Percentiles rank a stretch among this genome's conserved stretches.
Conservation (phyloP, 345 rosid genomes). For the Litchi chinensis region DNA sequence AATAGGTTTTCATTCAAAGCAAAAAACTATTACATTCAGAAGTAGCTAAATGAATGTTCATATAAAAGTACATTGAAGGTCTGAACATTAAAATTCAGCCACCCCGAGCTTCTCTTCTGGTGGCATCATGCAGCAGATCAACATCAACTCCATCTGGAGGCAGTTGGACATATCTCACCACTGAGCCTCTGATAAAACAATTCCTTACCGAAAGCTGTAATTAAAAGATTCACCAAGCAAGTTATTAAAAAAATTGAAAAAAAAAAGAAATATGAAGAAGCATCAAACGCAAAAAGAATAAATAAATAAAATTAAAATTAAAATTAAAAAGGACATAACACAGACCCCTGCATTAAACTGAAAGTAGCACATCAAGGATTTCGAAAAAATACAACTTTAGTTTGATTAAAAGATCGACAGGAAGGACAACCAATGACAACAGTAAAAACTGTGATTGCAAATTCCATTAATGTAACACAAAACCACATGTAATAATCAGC, state of each 20-base stretch:
- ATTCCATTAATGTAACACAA: background rate
- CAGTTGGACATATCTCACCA: constrained; percentile 93
- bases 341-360: background rate
- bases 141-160: constrained; percentile 97
- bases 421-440: background rate
- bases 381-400: background rate
- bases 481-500: background rate
- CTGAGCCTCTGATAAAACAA: constrained; percentile 98
- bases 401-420: background rate
- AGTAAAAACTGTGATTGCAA: background rate
- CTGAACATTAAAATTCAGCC: constrained; percentile 44
- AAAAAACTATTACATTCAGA: constrained; percentile 25
- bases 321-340: background rate
- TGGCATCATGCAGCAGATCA: constrained; percentile 97
- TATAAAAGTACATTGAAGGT: constrained; percentile 14
- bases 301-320: too few species aligned
- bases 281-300: background rate
- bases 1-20: constrained; percentile 16
- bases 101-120: constrained; percentile 99
- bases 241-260: too few species aligned
- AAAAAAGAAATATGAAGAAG: background rate
- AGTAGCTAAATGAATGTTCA: constrained; percentile 20
- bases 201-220: constrained; percentile 96
- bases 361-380: background rate
- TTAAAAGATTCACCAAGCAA: constrained; percentile 12